Conservation (phyloP, 2,329 filamentous ascomycete species). For the Neonectria ditissima region DNA sequence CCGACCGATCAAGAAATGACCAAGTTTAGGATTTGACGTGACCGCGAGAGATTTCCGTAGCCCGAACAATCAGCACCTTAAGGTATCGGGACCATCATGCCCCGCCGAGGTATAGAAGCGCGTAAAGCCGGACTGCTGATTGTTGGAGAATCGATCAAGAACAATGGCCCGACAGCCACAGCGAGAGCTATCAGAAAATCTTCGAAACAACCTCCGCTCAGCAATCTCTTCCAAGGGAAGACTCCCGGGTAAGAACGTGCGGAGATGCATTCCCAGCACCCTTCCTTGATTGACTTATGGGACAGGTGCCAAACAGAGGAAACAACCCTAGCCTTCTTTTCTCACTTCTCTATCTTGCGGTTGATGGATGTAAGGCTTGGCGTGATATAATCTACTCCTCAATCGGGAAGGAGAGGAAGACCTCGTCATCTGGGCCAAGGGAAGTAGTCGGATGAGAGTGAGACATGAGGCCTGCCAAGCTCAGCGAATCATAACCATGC, state of each 20-base stretch:
- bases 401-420: not conserved
- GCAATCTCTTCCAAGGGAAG: not conserved
- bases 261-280: not conserved
- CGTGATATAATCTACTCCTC: not conserved
- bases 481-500: not conserved
- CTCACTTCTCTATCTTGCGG: not conserved
- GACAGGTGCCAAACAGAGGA: not conserved
- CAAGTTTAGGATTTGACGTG: not conserved
- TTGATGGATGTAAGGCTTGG: not conserved
- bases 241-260: not conserved
- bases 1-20: not conserved
- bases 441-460: not conserved
- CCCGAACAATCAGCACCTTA: not conserved
- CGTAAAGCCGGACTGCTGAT: not conserved
- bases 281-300: too few species aligned
- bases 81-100: not conserved
- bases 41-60: too few species aligned
- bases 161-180: too few species aligned
- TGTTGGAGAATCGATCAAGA: not conserved
- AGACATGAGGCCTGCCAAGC: not conserved
- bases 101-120: not conserved
- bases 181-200: too few species aligned
- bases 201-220: not conserved
- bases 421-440: not conserved
- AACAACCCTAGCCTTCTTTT: not conserved